Conservation (phyloP, 192 early-diverging fungal species). For the Coemansia sp. region DNA sequence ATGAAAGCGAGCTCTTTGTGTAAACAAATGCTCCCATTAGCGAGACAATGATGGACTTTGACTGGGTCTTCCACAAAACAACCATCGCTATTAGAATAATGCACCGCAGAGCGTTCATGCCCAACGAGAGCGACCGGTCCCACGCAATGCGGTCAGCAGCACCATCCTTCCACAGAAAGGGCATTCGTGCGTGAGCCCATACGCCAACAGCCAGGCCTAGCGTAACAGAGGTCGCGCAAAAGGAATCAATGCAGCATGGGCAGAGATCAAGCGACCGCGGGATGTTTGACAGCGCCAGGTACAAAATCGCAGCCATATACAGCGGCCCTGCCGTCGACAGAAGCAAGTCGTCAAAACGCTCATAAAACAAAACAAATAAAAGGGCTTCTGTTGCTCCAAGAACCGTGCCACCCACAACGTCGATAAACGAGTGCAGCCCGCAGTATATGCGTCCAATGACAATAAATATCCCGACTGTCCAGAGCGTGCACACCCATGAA, state of each 20-base stretch:
- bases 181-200: slow-evolving; percentile 44
- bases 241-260: slow-evolving; percentile 54
- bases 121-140: slow-evolving; percentile 34
- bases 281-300: slow-evolving; percentile 26
- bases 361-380: slow-evolving; percentile 31
- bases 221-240: slow-evolving; percentile 46
- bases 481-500: slow-evolving; percentile 53
- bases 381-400: slow-evolving; percentile 64
- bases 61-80: slow-evolving; percentile 46
- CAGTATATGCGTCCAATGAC: slow-evolving; percentile 77
- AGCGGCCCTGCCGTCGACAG: slow-evolving; percentile 40
- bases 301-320: slow-evolving; percentile 27
- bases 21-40: slow-evolving; percentile 15
- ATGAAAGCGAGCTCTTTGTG: neutral
- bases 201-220: slow-evolving; percentile 37
- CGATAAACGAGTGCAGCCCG: slow-evolving; percentile 85
- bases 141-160: slow-evolving; percentile 37
- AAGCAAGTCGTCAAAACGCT: slow-evolving; percentile 31
- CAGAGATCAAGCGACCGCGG: slow-evolving; percentile 50
- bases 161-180: slow-evolving; percentile 38
- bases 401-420: slow-evolving; percentile 68
- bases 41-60: slow-evolving; percentile 28
- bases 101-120: slow-evolving; percentile 38
- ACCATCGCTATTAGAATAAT: slow-evolving; percentile 27
- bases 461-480: slow-evolving; percentile 57